Percentiles rank a stretch among this genome's conserved stretches.
These are phyloP conservation scores for Penicillium verhagenii DNA, from an alignment of 495 filamentous ascomycete genomes.

Conservation along the genomic window DNA sequence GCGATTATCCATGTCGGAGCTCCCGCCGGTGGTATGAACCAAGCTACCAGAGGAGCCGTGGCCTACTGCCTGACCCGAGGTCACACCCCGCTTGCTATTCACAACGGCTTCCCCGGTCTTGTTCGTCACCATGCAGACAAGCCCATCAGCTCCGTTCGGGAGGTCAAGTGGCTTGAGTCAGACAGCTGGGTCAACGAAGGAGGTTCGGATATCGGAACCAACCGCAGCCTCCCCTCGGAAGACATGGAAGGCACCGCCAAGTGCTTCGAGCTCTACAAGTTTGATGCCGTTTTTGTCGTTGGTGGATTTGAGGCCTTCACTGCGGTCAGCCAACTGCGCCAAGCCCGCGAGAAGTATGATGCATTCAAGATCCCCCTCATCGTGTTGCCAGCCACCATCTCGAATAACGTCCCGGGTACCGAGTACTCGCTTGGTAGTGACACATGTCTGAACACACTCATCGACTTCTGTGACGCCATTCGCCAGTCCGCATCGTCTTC, in stretches of 20 bases:
- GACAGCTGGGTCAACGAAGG: slow-evolving; percentile 95
- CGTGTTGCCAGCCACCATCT: slow-evolving; percentile 92
- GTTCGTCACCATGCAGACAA: slow-evolving; percentile 83
- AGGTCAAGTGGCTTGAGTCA: slow-evolving; percentile 88
- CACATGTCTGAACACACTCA: slow-evolving; percentile 95
- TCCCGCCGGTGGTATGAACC: slow-evolving; percentile 98
- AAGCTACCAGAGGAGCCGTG: slow-evolving; percentile 89
- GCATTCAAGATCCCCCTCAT: slow-evolving; percentile 92
- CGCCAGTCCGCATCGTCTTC: slow-evolving; percentile 94
- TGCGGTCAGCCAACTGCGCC: slow-evolving; percentile 79
- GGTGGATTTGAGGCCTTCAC: slow-evolving; percentile 98
- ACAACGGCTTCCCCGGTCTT: slow-evolving; percentile 97
- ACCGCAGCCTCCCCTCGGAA: slow-evolving; percentile 83
- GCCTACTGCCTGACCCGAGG: slow-evolving; percentile 95
- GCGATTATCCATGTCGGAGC: slow-evolving; percentile 97
- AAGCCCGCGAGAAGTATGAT: slow-evolving; percentile 72
- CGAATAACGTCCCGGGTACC: slow-evolving; percentile 96
- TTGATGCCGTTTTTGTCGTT: slow-evolving; percentile 89
- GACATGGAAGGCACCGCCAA: slow-evolving; percentile 80
- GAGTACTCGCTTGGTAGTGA: slow-evolving; percentile 97
- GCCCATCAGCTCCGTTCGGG: slow-evolving; percentile 77
- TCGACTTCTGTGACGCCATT: slow-evolving; percentile 95
- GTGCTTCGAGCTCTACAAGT: slow-evolving; percentile 79
- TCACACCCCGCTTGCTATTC: slow-evolving; percentile 85
- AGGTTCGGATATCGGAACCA: slow-evolving; percentile 96